phyloP scores from a whole-genome alignment of 805 yeast genomes.

The Nakazawaea siamensis region DNA sequence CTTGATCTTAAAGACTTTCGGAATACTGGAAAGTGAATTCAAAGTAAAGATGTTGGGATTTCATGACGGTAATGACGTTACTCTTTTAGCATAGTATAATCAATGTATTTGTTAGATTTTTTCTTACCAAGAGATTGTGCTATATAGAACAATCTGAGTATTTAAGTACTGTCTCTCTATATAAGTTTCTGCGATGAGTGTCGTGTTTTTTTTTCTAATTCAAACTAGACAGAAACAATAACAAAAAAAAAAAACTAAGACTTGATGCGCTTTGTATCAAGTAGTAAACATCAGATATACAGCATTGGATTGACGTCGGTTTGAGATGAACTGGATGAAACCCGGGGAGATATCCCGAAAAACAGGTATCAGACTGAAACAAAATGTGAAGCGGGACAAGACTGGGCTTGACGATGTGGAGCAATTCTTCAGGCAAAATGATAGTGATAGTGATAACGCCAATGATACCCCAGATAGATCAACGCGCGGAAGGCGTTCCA shows the following conservation, averaged over 20 bases:
- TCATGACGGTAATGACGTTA: conserved; percentile 56
- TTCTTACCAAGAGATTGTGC: neutral
- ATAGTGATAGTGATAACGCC: conserved; percentile 11
- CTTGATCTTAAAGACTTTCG: conserved; percentile 86
- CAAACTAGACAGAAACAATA: too few species aligned
- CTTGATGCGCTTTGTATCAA: too few species aligned
- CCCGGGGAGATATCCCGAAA: conserved; percentile 59
- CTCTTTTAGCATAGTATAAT: too few species aligned
- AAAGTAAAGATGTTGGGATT: conserved; percentile 73
- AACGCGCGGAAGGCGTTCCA: conserved; percentile 11
- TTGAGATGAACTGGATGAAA: conserved; percentile 31
- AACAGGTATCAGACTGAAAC: conserved; percentile 47
- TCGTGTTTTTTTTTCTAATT: too few species aligned
- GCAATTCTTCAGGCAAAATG: conserved; percentile 46
- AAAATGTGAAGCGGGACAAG: conserved; percentile 41
- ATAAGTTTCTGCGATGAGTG: too few species aligned
- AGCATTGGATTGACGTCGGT: too few species aligned
- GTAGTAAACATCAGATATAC: too few species aligned
- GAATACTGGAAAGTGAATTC: conserved; percentile 89
- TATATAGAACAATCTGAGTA: neutral
- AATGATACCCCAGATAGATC: conserved; percentile 17
- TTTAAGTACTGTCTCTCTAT: too few species aligned
- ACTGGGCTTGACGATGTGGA: conserved; percentile 63
- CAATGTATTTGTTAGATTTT: too few species aligned
- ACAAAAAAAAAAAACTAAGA: too few species aligned